A percentile compares a stretch with the other conserved stretches of the same genome.
Evolutionary conservation across 352 stramenopile genomes (phyloP).

Genomic region (Phytopythium ostracodes): DNA sequence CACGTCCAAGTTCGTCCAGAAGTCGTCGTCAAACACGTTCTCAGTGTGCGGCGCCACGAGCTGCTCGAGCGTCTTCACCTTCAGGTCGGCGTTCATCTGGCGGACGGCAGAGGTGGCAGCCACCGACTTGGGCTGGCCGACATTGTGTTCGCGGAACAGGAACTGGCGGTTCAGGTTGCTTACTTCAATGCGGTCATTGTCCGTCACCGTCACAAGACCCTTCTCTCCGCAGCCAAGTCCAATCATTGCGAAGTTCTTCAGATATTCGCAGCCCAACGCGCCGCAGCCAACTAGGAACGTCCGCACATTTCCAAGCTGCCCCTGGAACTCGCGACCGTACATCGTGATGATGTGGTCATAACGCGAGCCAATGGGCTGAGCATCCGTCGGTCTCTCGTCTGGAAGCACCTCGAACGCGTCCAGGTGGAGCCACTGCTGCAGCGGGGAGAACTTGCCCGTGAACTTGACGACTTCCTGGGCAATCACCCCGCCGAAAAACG

Average conservation of each 20-base stretch:
- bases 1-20: constrained; percentile 86
- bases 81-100: constrained; percentile 70
- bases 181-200: constrained; percentile 87
- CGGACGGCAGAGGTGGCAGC: constrained; percentile 70
- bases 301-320: constrained; percentile 55
- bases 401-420: constrained; percentile 81
- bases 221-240: constrained; percentile 72
- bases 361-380: constrained; percentile 49
- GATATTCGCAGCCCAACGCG: constrained; percentile 77
- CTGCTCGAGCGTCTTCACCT: constrained; percentile 81
- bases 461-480: constrained; percentile 89
- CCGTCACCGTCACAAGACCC: constrained; percentile 75
- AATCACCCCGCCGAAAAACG: constrained; percentile 79
- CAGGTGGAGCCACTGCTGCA: constrained; percentile 85
- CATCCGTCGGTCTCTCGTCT: constrained; percentile 50
- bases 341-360: constrained; percentile 80
- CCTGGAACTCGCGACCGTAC: constrained; percentile 69
- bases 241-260: constrained; percentile 88
- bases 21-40: constrained; percentile 77
- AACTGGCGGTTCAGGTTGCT: constrained; percentile 88
- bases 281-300: constrained; percentile 84
- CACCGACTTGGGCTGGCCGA: constrained; percentile 81
- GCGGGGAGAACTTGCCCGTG: constrained; percentile 80
- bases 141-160: constrained; percentile 84
- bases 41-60: constrained; percentile 77